Evolutionary conservation across 192 early-diverging fungal species (phyloP).

Genomic region (Gamsiella multidivaricata): DNA sequence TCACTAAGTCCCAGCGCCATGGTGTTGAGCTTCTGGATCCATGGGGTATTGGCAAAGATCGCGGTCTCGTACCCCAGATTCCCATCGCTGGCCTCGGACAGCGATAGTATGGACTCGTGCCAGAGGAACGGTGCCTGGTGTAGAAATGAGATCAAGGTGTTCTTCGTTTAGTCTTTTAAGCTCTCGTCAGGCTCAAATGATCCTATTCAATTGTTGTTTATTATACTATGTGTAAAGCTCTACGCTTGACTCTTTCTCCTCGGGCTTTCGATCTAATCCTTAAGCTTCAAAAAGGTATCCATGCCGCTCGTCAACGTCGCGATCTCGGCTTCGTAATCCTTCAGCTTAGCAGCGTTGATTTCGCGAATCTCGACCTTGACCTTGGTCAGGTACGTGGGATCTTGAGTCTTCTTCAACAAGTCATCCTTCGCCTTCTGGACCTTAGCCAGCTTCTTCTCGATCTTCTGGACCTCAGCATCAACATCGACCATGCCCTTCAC

Average conservation of each 20-base stretch:
- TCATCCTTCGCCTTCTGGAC: constrained; percentile 66
- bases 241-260: no score
- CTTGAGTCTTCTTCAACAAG: constrained; percentile 70
- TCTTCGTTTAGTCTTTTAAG: no score
- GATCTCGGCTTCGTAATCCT: constrained; percentile 81
- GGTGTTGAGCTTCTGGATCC: no score
- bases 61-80: no score
- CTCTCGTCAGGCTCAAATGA: no score
- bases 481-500: constrained; percentile 82
- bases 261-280: constrained; percentile 45
- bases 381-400: constrained; percentile 75
- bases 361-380: constrained; percentile 81
- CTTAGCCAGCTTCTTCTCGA: constrained; percentile 82
- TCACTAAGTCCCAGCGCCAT: no score
- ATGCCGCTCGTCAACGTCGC: constrained; percentile 73
- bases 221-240: background rate
- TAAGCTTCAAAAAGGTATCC: constrained; percentile 75
- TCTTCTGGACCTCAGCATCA: constrained; percentile 83
- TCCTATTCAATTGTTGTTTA: no score
- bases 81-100: no score
- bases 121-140: no score
- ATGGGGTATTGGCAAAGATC: no score
- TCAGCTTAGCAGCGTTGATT: constrained; percentile 75
- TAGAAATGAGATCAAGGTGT: no score
- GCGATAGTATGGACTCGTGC: no score